Conservation (phyloP, 371 early-diverging fungal genomes). For the Mortierella sp. region DNA sequence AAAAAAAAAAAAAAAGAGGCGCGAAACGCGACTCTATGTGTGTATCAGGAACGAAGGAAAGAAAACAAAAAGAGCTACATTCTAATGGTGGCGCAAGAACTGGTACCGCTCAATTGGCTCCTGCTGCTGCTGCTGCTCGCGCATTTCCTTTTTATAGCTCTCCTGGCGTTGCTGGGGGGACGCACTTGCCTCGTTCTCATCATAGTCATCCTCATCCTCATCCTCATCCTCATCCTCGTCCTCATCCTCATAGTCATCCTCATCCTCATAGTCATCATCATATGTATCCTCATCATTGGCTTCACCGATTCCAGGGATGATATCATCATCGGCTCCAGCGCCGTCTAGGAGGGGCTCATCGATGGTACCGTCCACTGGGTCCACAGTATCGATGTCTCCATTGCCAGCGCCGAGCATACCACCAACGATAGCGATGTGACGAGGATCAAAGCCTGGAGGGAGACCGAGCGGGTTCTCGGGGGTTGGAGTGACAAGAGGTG, state of each 20-base stretch:
- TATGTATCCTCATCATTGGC: not conserved
- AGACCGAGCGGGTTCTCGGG: not conserved
- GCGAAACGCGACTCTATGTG: not conserved
- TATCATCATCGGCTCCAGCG: not conserved
- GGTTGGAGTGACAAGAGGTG: too few species aligned
- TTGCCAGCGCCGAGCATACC: too few species aligned
- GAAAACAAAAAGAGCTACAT: not conserved
- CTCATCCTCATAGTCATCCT: not conserved
- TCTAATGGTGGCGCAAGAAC: constrained; percentile 23
- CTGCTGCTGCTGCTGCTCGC: constrained; percentile 6
- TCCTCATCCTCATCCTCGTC: not conserved
- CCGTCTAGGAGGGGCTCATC: not conserved
- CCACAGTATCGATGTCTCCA: too few species aligned
- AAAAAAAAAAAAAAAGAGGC: not conserved
- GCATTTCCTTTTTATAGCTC: not conserved
- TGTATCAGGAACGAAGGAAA: not conserved
- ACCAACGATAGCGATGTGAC: not conserved
- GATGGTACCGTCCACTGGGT: too few species aligned
- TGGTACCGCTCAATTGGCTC: constrained; percentile 10
- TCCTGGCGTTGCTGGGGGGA: not conserved
- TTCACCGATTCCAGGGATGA: not conserved
- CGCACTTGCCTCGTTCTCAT: not conserved
- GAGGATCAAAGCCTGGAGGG: too few species aligned
- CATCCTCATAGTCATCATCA: constrained; percentile 4
- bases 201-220: constrained; percentile 5